Conservation (phyloP, 2,329 filamentous ascomycete species). For the Talaromyces verruculosus region DNA sequence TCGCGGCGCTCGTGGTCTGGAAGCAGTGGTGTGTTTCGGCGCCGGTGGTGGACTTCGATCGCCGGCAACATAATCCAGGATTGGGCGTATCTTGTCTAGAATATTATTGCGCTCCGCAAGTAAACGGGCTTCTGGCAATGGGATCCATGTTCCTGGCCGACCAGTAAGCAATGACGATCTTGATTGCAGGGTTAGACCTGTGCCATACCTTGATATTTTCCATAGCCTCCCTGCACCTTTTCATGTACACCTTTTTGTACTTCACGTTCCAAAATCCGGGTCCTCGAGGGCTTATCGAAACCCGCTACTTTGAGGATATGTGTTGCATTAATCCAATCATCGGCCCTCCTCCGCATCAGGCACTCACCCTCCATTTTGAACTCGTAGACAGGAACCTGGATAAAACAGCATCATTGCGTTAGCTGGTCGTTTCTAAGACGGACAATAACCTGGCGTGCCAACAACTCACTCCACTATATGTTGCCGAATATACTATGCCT, state of each 20-base stretch:
- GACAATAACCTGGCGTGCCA: background rate
- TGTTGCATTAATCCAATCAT: constrained; percentile 99
- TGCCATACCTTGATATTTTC: constrained; percentile 89
- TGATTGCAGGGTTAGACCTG: background rate
- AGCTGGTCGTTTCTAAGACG: constrained; percentile 23
- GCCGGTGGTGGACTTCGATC: constrained; percentile 88
- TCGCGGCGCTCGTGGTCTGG: constrained; percentile 74
- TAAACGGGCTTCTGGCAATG: constrained; percentile 73
- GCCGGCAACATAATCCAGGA: constrained; percentile 86
- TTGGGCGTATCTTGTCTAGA: constrained; percentile 75
- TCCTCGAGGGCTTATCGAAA: constrained; percentile 94
- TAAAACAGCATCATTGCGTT: background rate
- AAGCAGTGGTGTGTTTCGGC: constrained; percentile 77
- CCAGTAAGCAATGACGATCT: constrained; percentile 1
- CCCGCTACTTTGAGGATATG: constrained; percentile 96
- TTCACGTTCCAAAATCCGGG: constrained; percentile 90
- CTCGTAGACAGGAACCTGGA: constrained; percentile 89
- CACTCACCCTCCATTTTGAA: constrained; percentile 84
- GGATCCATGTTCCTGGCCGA: constrained; percentile 84
- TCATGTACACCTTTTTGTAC: constrained; percentile 96
- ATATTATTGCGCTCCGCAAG: constrained; percentile 86
- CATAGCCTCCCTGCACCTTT: constrained; percentile 97
- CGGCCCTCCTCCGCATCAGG: constrained; percentile 90
- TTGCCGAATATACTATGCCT: constrained; percentile 61
- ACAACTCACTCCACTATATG: constrained; percentile 61